phyloP scores from a whole-genome alignment of 345 rosid genomes.

The Rhodamnia argentea region DNA sequence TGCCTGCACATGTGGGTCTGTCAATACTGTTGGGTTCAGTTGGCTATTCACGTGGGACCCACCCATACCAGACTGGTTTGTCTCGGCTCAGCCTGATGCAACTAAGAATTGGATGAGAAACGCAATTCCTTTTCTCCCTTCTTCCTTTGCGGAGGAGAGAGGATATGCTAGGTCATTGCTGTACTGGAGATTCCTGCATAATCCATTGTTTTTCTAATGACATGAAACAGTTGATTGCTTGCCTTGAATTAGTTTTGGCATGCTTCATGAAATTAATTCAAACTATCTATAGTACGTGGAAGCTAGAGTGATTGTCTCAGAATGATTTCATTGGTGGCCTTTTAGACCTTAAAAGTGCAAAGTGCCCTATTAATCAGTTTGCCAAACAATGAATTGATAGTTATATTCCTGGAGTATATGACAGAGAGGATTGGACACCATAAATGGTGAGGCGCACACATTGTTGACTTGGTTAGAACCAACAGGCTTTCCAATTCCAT shows the following conservation, averaged over 20 bases:
- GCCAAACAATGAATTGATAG: background rate
- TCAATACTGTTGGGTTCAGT: background rate
- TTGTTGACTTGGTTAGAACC: background rate
- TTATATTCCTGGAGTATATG: background rate
- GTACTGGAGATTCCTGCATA: background rate
- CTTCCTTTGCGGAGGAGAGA: background rate
- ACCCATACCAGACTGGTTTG: background rate
- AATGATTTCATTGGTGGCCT: background rate
- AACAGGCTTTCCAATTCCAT: background rate
- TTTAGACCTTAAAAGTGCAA: background rate
- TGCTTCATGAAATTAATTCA: background rate
- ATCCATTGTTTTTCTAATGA: background rate
- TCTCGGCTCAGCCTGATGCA: background rate
- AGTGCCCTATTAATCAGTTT: background rate
- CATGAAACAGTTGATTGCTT: background rate
- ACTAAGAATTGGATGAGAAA: background rate
- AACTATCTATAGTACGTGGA: background rate
- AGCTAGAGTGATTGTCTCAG: background rate
- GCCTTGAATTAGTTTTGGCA: background rate
- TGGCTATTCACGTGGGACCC: background rate
- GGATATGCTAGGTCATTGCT: background rate
- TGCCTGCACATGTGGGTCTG: background rate
- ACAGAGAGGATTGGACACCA: background rate
- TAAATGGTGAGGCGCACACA: background rate
- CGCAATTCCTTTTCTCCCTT: background rate